A percentile compares a stretch with the other conserved stretches of the same genome.
Conservation (phyloP, 768 basidiomycete genomes). For the Podaxis sp. region DNA sequence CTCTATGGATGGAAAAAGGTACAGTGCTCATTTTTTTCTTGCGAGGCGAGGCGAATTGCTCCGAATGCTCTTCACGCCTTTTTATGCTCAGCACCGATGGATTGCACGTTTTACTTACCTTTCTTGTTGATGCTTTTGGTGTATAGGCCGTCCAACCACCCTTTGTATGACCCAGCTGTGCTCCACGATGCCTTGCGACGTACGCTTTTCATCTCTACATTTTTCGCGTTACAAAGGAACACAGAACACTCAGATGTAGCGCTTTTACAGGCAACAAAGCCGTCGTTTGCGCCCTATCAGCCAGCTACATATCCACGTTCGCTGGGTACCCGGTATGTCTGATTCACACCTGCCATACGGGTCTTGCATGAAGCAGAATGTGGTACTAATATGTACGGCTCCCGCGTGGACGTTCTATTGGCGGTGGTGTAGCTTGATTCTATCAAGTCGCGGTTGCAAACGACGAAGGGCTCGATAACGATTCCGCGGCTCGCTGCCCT, state of each 20-base stretch:
- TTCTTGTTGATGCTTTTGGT: neutral
- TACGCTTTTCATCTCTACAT: conserved; percentile 31
- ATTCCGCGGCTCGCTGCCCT: conserved; percentile 69
- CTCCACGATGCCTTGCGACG: conserved; percentile 69
- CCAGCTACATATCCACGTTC: conserved; percentile 90
- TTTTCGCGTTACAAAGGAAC: neutral
- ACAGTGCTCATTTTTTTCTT: conserved; percentile 1
- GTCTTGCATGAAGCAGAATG: neutral
- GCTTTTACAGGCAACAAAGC: conserved; percentile 70
- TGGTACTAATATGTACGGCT: neutral
- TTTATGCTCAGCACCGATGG: neutral
- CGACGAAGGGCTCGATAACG: conserved; percentile 71
- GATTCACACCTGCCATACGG: conserved; percentile 23
- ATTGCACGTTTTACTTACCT: conserved; percentile 1
- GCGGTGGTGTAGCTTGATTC: conserved; percentile 69
- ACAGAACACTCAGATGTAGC: conserved; percentile 17
- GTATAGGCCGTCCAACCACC: conserved; percentile 50
- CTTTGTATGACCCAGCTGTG: conserved; percentile 60
- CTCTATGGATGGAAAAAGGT: conserved; percentile 83
- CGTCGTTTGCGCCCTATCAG: conserved; percentile 86
- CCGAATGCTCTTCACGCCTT: neutral
- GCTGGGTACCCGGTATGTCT: conserved; percentile 78
- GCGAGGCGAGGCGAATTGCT: neutral
- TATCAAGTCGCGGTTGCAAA: conserved; percentile 91
- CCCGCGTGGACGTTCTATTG: neutral